These are phyloP conservation scores for Turnera subulata DNA, from an alignment of 345 rosid species.

Conservation along the genomic window DNA sequence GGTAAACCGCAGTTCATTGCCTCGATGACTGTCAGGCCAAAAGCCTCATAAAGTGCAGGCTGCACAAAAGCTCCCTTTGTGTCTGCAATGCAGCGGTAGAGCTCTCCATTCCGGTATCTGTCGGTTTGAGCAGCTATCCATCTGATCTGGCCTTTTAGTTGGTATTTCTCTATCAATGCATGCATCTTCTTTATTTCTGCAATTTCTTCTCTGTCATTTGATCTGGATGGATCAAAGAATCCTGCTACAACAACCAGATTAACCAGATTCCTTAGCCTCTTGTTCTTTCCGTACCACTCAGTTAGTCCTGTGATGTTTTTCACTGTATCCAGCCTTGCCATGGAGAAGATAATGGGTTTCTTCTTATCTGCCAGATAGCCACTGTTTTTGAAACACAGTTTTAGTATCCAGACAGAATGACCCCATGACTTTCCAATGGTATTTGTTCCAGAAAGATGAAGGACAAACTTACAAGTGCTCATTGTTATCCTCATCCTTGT, in stretches of 20 bases:
- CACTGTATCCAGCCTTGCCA: conserved; percentile 94
- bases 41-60: conserved; percentile 95
- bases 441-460: no score
- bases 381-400: conserved; percentile 31
- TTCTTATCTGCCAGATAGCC: conserved; percentile 70
- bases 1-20: conserved; percentile 98
- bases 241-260: conserved; percentile 93
- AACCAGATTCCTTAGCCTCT: conserved; percentile 62
- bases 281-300: conserved; percentile 93
- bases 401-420: background rate
- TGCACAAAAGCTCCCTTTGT: conserved; percentile 88
- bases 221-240: conserved; percentile 68
- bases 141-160: conserved; percentile 77
- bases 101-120: conserved; percentile 80
- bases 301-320: conserved; percentile 84
- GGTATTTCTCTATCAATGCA: conserved; percentile 59
- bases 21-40: conserved; percentile 90
- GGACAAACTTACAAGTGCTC: conserved; percentile 63
- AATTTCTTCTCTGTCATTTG: conserved; percentile 83
- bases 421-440: background rate
- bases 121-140: conserved; percentile 96
- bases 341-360: conserved; percentile 90
- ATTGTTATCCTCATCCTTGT: conserved; percentile 50
- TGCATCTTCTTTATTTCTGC: conserved; percentile 91
- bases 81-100: conserved; percentile 87